Conservation (phyloP, 2,329 filamentous ascomycete species). For the Aspergillus amoenus region DNA sequence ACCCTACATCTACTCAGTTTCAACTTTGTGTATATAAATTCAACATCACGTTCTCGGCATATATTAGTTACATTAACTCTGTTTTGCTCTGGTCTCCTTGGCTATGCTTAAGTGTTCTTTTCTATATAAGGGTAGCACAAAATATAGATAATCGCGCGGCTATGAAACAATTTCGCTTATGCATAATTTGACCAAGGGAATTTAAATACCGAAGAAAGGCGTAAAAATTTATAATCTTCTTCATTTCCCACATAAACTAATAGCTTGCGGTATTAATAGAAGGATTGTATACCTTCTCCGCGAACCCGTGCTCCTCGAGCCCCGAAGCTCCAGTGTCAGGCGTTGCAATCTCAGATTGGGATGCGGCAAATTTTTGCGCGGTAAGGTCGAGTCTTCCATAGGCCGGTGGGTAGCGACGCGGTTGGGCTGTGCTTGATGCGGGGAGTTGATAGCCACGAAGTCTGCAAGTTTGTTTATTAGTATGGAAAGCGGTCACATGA, state of each 20-base stretch:
- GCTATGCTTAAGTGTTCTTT: background rate
- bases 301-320: constrained; percentile 59
- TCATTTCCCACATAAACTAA: no score
- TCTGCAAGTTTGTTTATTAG: constrained; percentile 30
- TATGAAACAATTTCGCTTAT: background rate
- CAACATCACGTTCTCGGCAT: background rate
- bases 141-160: background rate
- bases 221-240: no score
- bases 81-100: background rate
- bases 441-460: constrained; percentile 81
- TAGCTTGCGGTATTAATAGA: background rate
- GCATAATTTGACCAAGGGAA: background rate
- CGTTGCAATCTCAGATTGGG: constrained; percentile 51
- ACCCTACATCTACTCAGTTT: background rate
- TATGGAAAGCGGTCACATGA: background rate
- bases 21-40: constrained; percentile 9
- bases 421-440: constrained; percentile 61
- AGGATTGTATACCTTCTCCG: constrained; percentile 38
- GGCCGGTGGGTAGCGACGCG: constrained; percentile 65
- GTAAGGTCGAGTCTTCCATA: constrained; percentile 62
- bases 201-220: background rate
- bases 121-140: background rate
- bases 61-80: background rate
- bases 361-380: constrained; percentile 48
- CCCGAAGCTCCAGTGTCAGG: constrained; percentile 52